Evolutionary conservation across 768 basidiomycete species (phyloP).

Genomic region (Suillus paluster): DNA sequence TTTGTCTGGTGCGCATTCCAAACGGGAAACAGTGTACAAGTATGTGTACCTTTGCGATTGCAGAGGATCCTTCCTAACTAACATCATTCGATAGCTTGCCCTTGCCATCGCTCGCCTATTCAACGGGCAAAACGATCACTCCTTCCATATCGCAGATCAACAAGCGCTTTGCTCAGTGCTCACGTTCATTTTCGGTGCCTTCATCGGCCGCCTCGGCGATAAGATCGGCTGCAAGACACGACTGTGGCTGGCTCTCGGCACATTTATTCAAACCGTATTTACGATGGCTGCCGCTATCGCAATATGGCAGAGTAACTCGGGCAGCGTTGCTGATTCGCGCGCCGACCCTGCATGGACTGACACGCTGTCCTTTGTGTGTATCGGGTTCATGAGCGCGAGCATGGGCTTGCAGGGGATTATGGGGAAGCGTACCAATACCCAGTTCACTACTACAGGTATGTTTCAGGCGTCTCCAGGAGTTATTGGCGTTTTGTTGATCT

Average conservation of each 20-base stretch:
- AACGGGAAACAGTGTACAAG: conserved; percentile 77
- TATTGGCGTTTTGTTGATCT: conserved; percentile 6
- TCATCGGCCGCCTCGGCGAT: conserved; percentile 85
- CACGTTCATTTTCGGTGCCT: conserved; percentile 78
- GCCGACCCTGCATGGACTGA: conserved; percentile 75
- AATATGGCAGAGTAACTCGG: conserved; percentile 71
- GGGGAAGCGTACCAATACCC: conserved; percentile 79
- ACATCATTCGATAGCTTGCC: conserved; percentile 53
- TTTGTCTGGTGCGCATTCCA: conserved; percentile 90
- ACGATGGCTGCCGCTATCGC: conserved; percentile 74
- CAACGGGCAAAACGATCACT: conserved; percentile 50
- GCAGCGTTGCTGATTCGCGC: conserved; percentile 54
- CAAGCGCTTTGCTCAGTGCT: conserved; percentile 83
- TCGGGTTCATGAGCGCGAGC: conserved; percentile 82
- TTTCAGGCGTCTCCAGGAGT: conserved; percentile 19
- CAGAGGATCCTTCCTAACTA: not conserved
- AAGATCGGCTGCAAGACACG: conserved; percentile 73
- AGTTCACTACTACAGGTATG: conserved; percentile 78
- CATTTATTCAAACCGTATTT: conserved; percentile 74
- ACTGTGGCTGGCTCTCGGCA: conserved; percentile 73
- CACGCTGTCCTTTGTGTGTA: conserved; percentile 62
- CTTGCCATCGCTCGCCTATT: conserved; percentile 86
- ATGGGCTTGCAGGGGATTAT: conserved; percentile 87
- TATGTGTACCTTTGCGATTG: conserved; percentile 26
- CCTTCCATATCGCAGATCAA: conserved; percentile 81